phyloP scores from a whole-genome alignment of 768 basidiomycete species.

The Pulveroboletus sp. region DNA sequence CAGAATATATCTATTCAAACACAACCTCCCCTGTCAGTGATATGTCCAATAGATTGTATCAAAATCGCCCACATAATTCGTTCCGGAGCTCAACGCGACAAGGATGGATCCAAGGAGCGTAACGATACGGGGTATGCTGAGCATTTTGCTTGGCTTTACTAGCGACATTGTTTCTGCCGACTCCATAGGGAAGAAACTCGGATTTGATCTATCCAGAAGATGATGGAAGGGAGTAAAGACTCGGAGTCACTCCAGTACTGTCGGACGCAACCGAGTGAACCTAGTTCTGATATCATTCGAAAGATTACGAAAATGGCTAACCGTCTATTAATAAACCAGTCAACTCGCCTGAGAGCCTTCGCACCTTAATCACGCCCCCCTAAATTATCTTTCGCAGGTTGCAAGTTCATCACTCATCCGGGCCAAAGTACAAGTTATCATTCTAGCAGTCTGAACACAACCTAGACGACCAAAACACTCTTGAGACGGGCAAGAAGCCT shows the following conservation, averaged over 20 bases:
- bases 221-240: not conserved
- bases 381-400: too few species aligned
- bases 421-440: too few species aligned
- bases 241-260: too few species aligned
- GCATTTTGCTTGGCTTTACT: conserved; percentile 23
- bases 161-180: conserved; percentile 10
- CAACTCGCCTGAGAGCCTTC: too few species aligned
- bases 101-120: conserved; percentile 54
- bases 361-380: too few species aligned
- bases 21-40: not conserved
- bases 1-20: conserved; percentile 27
- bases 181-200: conserved; percentile 2
- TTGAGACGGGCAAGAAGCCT: too few species aligned
- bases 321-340: too few species aligned
- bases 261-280: not conserved
- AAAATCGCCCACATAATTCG: conserved; percentile 60
- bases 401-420: too few species aligned
- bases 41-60: not conserved
- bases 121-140: conserved; percentile 41
- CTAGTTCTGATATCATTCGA: too few species aligned
- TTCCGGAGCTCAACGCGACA: conserved; percentile 62
- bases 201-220: not conserved
- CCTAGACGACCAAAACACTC: too few species aligned
- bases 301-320: too few species aligned
- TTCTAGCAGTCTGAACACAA: too few species aligned